These are phyloP conservation scores for Phalaenopsis aphrodite DNA, from an alignment of 106 monocot genomes.

Conservation along the genomic window DNA sequence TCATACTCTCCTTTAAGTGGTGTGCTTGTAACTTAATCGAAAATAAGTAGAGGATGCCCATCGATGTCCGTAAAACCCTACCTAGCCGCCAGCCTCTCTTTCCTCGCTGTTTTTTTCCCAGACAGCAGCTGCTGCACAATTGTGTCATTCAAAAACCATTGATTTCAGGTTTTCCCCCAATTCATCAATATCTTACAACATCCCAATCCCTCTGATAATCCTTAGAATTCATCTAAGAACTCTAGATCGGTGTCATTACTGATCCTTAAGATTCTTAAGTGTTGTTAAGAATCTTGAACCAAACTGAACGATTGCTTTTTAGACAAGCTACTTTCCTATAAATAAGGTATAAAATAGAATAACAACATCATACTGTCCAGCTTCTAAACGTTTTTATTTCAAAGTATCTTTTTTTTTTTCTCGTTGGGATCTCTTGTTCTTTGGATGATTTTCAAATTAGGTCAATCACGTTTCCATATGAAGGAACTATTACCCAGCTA, in stretches of 20 bases:
- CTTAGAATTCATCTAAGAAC: no score
- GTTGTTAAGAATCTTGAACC: background rate
- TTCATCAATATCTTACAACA: no score
- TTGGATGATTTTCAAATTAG: background rate
- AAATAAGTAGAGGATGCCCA: no score
- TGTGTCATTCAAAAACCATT: no score
- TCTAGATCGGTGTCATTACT: background rate
- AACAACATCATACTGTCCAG: background rate
- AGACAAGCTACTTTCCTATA: background rate
- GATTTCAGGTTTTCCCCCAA: no score
- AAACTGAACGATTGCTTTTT: background rate
- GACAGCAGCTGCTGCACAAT: no score
- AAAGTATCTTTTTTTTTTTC: background rate
- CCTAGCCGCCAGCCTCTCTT: no score
- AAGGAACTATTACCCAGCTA: background rate
- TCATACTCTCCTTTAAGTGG: no score
- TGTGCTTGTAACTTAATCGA: no score
- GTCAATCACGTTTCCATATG: background rate
- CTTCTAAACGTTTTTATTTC: background rate
- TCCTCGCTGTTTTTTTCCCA: no score
- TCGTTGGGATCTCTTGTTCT: background rate
- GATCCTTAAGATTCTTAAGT: background rate
- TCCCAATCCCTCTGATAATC: no score
- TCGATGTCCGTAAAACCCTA: no score
- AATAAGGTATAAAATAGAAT: background rate